Evolutionary conservation across 1,284 basidiomycete genomes (phyloP), one percentile per base, ranked within the genome.

Genomic region (Apiotrichum laibachii): DNA sequence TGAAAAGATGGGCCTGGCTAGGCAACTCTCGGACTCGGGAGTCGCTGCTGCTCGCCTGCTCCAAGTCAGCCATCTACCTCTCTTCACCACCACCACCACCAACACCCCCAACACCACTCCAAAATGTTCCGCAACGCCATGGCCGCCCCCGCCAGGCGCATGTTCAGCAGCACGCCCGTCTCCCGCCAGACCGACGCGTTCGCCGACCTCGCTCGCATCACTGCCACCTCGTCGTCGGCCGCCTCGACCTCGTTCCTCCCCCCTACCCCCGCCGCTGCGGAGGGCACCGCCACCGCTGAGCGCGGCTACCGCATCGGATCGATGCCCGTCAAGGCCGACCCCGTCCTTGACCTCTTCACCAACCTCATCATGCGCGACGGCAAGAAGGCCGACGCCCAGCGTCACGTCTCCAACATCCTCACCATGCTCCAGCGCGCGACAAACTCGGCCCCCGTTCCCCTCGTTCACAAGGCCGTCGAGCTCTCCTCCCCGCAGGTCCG

Each of bases 301-400:
- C 56, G 73, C 40, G 75, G 73, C 16, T 77, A 76, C 63, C 35
- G 56, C 16, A 68, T 68, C 0, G 54, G 62, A 33, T 51, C 66
- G 9, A 42, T 92, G 19, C 89, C 91, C 2, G 87, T 89, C 10
- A 81, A 82, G 13, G 81, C 84, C 54, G 90, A 92, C 74, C 91
- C 90, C 0, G 81, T 91, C 5, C 82, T 93, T 9, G 82, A 85
- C 59, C 85, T 88, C 67, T 79, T 92, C 57, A 83, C 88, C 1
- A 86, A 86, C 21, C 76, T 81, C 55, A 77, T 92, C 59, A 87
- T 87, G 80, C 77, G 76, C 48, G 77, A 88, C 72, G 91, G 91
- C 22, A 81, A 85, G 62, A 85, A 88, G 60, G 83, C 86, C 19
- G 81, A 82, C 46, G 89, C 90, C 0, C 77, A 84, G 3, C 82